Conservation (phyloP, 345 rosid species). For the Hirschfeldia incana region DNA sequence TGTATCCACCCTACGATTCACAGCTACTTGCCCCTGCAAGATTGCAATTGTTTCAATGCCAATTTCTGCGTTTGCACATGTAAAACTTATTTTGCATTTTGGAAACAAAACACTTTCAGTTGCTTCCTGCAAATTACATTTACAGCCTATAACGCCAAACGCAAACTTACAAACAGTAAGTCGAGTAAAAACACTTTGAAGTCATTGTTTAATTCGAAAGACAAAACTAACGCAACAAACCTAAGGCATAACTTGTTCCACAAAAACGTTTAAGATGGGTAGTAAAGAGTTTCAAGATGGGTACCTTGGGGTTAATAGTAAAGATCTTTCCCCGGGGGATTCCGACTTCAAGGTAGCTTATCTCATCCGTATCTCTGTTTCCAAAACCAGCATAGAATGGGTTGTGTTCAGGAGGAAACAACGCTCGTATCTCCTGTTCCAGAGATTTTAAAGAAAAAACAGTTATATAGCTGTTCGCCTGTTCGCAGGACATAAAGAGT, state of each 20-base stretch:
- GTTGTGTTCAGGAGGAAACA: conserved; percentile 85
- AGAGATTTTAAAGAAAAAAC: neutral
- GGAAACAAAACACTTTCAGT: neutral
- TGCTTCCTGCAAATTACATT: neutral
- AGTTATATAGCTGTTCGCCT: neutral
- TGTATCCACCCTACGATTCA: conserved; percentile 74
- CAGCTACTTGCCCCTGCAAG: conserved; percentile 91
- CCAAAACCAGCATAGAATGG: conserved; percentile 99
- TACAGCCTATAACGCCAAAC: neutral
- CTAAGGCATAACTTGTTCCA: neutral
- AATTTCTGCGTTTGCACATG: neutral
- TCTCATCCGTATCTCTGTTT: conserved; percentile 93
- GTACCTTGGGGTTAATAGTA: conserved; percentile 94
- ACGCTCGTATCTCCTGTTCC: conserved; percentile 72
- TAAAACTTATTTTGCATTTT: neutral
- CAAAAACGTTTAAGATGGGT: neutral
- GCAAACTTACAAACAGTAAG: neutral
- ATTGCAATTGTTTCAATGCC: neutral
- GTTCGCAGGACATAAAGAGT: neutral
- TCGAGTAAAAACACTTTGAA: neutral
- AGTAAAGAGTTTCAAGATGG: neutral
- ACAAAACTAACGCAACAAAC: neutral
- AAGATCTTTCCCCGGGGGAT: conserved; percentile 94
- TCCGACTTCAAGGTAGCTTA: conserved; percentile 96
- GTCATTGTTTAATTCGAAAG: neutral